phyloP scores from a whole-genome alignment of 2,329 filamentous ascomycete species.

The Penicillium decumbens region DNA sequence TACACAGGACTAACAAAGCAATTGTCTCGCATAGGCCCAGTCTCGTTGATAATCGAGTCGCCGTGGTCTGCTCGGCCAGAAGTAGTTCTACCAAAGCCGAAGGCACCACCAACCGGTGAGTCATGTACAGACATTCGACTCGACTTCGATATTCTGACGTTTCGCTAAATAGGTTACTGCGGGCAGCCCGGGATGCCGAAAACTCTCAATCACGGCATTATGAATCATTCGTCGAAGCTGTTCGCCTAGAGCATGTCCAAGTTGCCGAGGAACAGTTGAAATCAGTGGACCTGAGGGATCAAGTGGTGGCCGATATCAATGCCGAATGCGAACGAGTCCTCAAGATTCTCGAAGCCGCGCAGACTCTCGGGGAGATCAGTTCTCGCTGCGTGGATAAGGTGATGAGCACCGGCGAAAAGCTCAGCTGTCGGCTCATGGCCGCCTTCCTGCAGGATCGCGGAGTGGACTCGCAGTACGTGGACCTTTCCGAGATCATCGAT shows the following conservation, averaged over 20 bases:
- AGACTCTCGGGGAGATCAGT: conserved; percentile 64
- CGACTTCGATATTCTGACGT: background rate
- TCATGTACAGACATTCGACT: conserved; percentile 26
- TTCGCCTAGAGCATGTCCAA: conserved; percentile 74
- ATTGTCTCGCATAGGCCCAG: conserved; percentile 46
- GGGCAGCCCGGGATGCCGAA: conserved; percentile 49
- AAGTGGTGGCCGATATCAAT: conserved; percentile 63
- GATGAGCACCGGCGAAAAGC: conserved; percentile 90
- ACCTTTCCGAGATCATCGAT: conserved; percentile 76
- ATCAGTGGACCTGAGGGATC: conserved; percentile 53
- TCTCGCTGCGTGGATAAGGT: conserved; percentile 78
- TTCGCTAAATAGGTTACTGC: conserved; percentile 36
- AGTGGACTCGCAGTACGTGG: conserved; percentile 82
- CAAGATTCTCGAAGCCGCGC: conserved; percentile 65
- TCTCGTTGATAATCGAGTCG: conserved; percentile 67
- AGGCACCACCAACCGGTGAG: conserved; percentile 90
- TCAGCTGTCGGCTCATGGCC: conserved; percentile 89
- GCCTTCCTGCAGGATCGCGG: conserved; percentile 74
- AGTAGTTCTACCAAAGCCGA: conserved; percentile 92
- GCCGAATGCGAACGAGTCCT: conserved; percentile 74
- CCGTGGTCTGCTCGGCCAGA: conserved; percentile 90
- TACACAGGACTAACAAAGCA: background rate
- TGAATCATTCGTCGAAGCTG: conserved; percentile 69
- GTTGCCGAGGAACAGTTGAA: conserved; percentile 63
- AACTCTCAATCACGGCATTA: conserved; percentile 54